Evolutionary conservation across 2,329 filamentous ascomycete genomes (phyloP), one percentile per base, ranked within the genome.

Genomic region (Nannizzia gypsea): DNA sequence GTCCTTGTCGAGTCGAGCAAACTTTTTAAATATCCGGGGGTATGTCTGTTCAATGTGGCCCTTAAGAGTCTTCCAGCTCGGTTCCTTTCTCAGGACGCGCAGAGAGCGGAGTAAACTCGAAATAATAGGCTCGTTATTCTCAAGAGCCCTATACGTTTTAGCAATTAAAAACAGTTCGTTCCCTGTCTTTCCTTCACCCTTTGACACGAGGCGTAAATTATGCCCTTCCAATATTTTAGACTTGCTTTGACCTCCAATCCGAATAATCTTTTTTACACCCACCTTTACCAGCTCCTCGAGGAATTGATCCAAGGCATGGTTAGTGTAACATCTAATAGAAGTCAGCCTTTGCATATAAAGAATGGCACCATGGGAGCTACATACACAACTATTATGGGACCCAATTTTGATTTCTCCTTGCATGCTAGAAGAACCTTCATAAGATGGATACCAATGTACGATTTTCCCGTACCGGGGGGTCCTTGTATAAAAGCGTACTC

Each of bases 391-490:
- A 44, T 17, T 2, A 82, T 76, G 0, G 78, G 78, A 0, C 78
- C 77, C 0, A 81, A 63, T 0, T 67, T 58, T 0, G 65, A 26
- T 55, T 54, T 63, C 0, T 62, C 48, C 31, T 69, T 73, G 59
- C 71, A 69, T 2, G 63, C 61, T 17, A 73, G 60, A 6, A 74
- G 62, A 6, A 67, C 75, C 61, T 80, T 79, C 61, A 86, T 78
- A n/a, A 88, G 68, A 48, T 79, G 76, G 1, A 83, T 76, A 2
- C 84, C 85, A 0, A 80, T 76, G 63, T 80, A 87, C 3, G 77
- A 81, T 67, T 89, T 89, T 0, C 86, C 86, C 0, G 86, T 89
- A 0, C 86, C 86, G 0, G 86, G 86, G 0, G 86, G 86, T 0
- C 86, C 86, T 71, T 89, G 85, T 9, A 88, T 85, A 3, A 88